phyloP scores from a whole-genome alignment of 2,329 filamentous ascomycete species.

The Fusarium goolgardi region DNA sequence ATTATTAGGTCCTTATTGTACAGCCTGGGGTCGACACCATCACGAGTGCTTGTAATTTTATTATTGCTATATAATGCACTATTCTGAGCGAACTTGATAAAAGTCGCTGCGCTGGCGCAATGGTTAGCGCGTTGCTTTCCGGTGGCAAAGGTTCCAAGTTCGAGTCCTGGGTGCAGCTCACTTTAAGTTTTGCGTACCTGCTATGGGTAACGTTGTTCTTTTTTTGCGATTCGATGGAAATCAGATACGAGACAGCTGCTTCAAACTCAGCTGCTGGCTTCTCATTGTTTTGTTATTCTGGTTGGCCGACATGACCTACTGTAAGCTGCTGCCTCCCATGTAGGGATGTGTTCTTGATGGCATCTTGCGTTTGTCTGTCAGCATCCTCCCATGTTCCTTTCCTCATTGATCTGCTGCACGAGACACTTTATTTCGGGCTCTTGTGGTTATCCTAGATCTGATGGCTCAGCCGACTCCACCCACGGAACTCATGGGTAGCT shows the following conservation, averaged over 20 bases:
- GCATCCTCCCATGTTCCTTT: neutral
- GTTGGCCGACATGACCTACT: neutral
- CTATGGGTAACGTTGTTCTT: neutral
- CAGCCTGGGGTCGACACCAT: neutral
- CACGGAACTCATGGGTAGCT: neutral
- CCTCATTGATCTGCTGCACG: neutral
- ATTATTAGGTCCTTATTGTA: too few relatives aligned
- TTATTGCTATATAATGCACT: accelerated
- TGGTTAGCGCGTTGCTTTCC: slow-evolving; percentile 50
- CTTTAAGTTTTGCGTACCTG: neutral
- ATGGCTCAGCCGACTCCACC: too few relatives aligned
- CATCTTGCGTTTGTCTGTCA: neutral
- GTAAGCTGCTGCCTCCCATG: accelerated
- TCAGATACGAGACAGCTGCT: neutral
- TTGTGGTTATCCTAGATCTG: too few relatives aligned
- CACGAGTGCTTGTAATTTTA: accelerated
- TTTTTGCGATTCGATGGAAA: neutral
- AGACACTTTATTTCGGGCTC: neutral
- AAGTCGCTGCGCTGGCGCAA: slow-evolving; percentile 38
- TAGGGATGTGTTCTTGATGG: neutral
- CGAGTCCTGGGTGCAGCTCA: slow-evolving; percentile 47
- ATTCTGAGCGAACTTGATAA: neutral
- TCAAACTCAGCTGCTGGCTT: neutral
- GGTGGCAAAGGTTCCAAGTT: slow-evolving; percentile 53
- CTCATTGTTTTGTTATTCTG: neutral